phyloP scores from a whole-genome alignment of 495 filamentous ascomycete genomes.

The Letharia columbiana region DNA sequence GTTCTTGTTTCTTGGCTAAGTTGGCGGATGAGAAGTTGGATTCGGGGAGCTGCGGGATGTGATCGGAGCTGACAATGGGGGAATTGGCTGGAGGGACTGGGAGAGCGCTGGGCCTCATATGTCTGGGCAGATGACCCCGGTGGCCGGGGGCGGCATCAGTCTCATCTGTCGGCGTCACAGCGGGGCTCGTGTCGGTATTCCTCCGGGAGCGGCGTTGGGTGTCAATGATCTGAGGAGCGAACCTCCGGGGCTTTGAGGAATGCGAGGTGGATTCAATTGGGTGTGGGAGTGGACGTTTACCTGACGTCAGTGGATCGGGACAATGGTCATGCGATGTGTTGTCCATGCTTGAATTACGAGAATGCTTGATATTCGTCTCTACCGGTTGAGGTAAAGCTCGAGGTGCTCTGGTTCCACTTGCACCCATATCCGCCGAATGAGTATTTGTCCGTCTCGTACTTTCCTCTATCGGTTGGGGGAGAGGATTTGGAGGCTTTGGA shows the following conservation, averaged over 20 bases:
- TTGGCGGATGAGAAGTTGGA: constrained; percentile 42
- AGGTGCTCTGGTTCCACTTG: constrained; percentile 2
- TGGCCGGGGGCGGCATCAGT: constrained; percentile 31
- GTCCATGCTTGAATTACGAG: constrained; percentile 30
- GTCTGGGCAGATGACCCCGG: constrained; percentile 16
- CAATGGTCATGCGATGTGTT: constrained; percentile 19
- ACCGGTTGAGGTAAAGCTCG: constrained; percentile 24
- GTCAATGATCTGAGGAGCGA: constrained; percentile 51
- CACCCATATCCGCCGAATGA: background rate
- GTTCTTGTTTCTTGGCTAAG: constrained; percentile 36
- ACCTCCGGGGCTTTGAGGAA: constrained; percentile 33
- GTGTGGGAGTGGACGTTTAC: constrained; percentile 14
- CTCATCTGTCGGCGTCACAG: constrained; percentile 29
- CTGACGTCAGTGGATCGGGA: constrained; percentile 13
- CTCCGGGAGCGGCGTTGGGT: constrained; percentile 44
- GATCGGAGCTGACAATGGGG: constrained; percentile 24
- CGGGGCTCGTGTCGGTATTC: constrained; percentile 26
- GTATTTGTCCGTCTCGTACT: background rate
- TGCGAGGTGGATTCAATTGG: constrained; percentile 21
- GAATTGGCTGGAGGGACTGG: constrained; percentile 27
- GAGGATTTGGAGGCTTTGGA: constrained; percentile 11
- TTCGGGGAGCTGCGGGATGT: constrained; percentile 27
- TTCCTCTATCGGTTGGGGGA: constrained; percentile 23
- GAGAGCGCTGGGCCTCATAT: constrained; percentile 16
- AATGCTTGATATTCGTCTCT: constrained; percentile 21